A percentile compares a stretch with the other conserved stretches of the same genome.
Conservation (phyloP, 345 rosid genomes). For the Brassica nigra region DNA sequence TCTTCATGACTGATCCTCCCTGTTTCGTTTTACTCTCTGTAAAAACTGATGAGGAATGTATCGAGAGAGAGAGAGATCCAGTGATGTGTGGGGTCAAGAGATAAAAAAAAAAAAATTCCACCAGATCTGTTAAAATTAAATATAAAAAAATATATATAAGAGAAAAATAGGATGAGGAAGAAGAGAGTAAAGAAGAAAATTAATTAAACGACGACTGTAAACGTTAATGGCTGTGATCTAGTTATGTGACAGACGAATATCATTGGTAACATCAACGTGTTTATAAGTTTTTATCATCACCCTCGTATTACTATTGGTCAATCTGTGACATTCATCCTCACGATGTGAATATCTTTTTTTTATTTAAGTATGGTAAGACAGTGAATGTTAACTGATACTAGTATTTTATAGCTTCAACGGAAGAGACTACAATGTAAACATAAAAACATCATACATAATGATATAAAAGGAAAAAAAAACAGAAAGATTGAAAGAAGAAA, state of each 20-base stretch:
- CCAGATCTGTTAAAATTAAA: constrained; percentile 31
- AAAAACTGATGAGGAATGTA: neutral
- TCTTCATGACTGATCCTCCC: constrained; percentile 57
- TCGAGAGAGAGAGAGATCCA: constrained; percentile 18
- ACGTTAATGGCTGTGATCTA: constrained; percentile 28
- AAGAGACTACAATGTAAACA: neutral
- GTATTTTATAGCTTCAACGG: neutral
- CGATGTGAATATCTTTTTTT: neutral
- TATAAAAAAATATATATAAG: neutral
- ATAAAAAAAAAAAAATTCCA: neutral
- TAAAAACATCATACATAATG: neutral
- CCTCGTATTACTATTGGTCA: constrained; percentile 21
- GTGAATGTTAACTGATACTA: constrained; percentile 19
- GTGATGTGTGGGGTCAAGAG: constrained; percentile 39
- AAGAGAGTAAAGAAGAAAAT: constrained; percentile 20
- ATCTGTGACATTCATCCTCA: constrained; percentile 9
- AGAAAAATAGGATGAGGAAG: constrained; percentile 7
- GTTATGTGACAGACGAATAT: constrained; percentile 8
- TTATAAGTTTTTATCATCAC: constrained; percentile 24
- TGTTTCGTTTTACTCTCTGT: constrained; percentile 24
- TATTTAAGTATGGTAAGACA: neutral
- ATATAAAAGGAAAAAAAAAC: too few relatives aligned
- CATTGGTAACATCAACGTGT: constrained; percentile 28
- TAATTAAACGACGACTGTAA: constrained; percentile 18
- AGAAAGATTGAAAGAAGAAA: neutral